Evolutionary conservation across 2,329 filamentous ascomycete genomes (phyloP).

Genomic region (Penicillium sp.): DNA sequence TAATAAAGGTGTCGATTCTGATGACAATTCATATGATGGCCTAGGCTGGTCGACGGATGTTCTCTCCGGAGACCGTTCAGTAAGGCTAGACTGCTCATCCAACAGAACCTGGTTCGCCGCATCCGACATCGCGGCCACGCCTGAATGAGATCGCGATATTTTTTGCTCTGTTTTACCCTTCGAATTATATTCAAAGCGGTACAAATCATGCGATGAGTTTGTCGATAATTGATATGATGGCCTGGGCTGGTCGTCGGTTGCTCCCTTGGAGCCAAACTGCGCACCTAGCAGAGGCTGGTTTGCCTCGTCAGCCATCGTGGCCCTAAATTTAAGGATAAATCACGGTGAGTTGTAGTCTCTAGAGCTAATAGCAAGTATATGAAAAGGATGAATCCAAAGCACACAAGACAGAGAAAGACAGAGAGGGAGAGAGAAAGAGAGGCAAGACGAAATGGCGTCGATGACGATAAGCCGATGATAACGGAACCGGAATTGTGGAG

Average conservation of each 20-base stretch:
- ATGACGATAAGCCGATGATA: conserved; percentile 25
- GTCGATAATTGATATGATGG: conserved; percentile 2
- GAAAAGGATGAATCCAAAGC: neutral
- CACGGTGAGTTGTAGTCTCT: neutral
- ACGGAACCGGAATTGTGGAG: conserved; percentile 23
- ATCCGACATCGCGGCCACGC: neutral
- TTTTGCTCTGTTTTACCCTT: neutral
- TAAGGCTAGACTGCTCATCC: neutral
- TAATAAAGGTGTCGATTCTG: conserved; percentile 46
- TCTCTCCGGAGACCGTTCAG: conserved; percentile 12
- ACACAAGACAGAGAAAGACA: neutral
- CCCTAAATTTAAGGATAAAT: conserved; percentile 2
- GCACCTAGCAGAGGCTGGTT: conserved; percentile 31
- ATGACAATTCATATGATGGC: conserved; percentile 36
- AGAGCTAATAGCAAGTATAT: neutral
- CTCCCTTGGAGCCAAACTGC: conserved; percentile 11
- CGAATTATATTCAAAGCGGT: neutral
- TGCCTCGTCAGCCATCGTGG: conserved; percentile 37
- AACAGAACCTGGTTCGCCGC: neutral
- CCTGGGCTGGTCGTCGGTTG: neutral
- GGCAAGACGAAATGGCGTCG: conserved; percentile 1
- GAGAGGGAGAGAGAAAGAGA: neutral
- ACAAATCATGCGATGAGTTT: conserved; percentile 8
- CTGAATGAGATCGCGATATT: neutral
- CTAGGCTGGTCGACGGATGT: conserved; percentile 17